Evolutionary conservation across 2,329 filamentous ascomycete species (phyloP), one percentile per base, ranked within the genome.

Genomic region (Tolypocladium ovalisporum): DNA sequence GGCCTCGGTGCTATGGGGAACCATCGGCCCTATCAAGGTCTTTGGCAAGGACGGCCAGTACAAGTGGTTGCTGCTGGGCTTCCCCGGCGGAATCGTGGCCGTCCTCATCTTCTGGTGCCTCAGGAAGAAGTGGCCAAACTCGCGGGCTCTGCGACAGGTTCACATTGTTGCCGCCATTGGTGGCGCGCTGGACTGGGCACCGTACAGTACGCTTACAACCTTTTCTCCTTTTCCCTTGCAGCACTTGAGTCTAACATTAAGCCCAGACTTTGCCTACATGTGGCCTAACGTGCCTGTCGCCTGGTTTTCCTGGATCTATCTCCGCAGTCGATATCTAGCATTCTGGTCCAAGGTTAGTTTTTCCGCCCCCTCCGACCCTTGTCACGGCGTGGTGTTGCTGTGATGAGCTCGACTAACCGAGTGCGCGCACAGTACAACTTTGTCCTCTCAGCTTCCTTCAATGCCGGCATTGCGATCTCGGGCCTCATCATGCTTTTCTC

Each of bases 271-370:
- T 52, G 71, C 70, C 15, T 81, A 79, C 62, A 64, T 74, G 40
- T 76, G 73, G 71, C 76, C 75, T 3, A 71, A 74, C 35, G 73
- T 81, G 2, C 76, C 75, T 3, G 69, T 80, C 17, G 77, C 74
- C 5, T 77, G 70, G 66, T 60, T 76, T 37, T 77, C 75, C 5
- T 80, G 77, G 75, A 67, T 79, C 32, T 80, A 73, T 62, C 63
- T 78, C 59, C 76, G 74, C 62, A 65, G 65, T 27, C 70, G 76
- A 13, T 76, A 74, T 62, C 70, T 78, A 32, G 72, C 66, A 3
- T 74, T 79, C 61, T 81, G 79, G 77, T 73, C 75, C 57, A 79
- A 79, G 70, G 71, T 73, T 63, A 72, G 78, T 64, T 79, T 76
- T 15, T 19, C 4, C 57, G 75, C 79, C 22, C 67, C 78, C 2